phyloP scores from a whole-genome alignment of 2,329 filamentous ascomycete genomes.

The Sclerotiophoma versabilis region DNA sequence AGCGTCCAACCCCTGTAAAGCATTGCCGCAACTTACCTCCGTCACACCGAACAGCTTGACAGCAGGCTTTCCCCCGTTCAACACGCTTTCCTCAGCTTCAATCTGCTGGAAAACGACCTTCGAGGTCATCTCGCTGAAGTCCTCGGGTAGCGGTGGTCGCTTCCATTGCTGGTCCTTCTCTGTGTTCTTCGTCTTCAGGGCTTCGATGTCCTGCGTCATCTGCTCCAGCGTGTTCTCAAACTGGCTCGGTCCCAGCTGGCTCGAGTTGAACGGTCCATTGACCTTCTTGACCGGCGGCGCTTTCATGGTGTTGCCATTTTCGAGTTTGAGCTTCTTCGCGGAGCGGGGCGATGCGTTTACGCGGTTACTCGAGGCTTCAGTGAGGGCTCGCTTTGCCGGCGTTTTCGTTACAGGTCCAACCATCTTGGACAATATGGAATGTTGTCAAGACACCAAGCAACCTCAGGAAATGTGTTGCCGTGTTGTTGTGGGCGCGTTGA shows the following conservation, averaged over 20 bases:
- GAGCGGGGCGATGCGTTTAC: slow-evolving; percentile 57
- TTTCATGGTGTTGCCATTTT: slow-evolving; percentile 63
- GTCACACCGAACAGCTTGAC: slow-evolving; percentile 96
- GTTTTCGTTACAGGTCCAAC: slow-evolving; percentile 42
- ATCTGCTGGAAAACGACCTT: slow-evolving; percentile 93
- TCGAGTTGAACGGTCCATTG: slow-evolving; percentile 63
- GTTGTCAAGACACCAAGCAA: neutral
- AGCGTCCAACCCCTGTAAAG: slow-evolving; percentile 1
- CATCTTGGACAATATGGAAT: slow-evolving; percentile 29
- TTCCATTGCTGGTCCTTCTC: slow-evolving; percentile 96
- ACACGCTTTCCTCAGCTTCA: slow-evolving; percentile 86
- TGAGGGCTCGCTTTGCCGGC: slow-evolving; percentile 56
- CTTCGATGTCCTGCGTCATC: slow-evolving; percentile 90
- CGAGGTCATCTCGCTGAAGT: slow-evolving; percentile 70
- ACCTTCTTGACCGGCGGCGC: slow-evolving; percentile 70
- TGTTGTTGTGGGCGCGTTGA: slow-evolving; percentile 19
- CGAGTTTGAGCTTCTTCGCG: slow-evolving; percentile 85
- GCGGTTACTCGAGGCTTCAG: slow-evolving; percentile 55
- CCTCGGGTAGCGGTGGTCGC: slow-evolving; percentile 63
- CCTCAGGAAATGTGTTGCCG: neutral
- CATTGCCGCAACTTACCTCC: slow-evolving; percentile 58
- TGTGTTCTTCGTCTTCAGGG: slow-evolving; percentile 82
- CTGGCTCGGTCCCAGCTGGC: slow-evolving; percentile 86
- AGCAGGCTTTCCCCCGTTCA: slow-evolving; percentile 77
- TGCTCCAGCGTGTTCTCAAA: slow-evolving; percentile 98